These are phyloP conservation scores for Gossypium rotundifolium DNA, from an alignment of 345 rosid genomes.

Conservation along the genomic window DNA sequence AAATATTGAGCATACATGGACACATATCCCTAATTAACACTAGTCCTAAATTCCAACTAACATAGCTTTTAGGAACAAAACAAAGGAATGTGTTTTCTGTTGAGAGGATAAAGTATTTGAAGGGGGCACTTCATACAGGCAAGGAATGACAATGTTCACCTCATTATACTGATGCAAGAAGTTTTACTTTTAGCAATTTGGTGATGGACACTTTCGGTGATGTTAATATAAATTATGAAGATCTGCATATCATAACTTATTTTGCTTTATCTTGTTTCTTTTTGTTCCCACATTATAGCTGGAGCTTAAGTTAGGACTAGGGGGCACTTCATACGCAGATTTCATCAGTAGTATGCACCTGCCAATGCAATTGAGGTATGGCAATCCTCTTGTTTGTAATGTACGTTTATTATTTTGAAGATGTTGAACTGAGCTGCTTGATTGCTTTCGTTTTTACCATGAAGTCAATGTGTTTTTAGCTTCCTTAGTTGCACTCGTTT, in stretches of 20 bases:
- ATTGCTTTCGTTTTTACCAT: neutral
- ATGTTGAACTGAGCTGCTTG: neutral
- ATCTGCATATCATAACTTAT: neutral
- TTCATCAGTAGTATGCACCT: slow-evolving; percentile 71
- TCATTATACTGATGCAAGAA: neutral
- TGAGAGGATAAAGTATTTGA: neutral
- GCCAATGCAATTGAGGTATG: slow-evolving; percentile 89
- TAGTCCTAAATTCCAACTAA: neutral
- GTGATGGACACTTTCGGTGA: neutral
- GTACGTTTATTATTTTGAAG: neutral
- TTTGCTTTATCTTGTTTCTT: slow-evolving; percentile 3
- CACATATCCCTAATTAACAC: neutral
- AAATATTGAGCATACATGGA: neutral
- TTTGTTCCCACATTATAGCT: slow-evolving; percentile 36
- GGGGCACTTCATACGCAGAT: slow-evolving; percentile 89
- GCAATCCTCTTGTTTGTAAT: slow-evolving; percentile 1
- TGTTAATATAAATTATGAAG: neutral
- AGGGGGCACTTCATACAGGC: neutral
- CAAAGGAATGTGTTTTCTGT: neutral
- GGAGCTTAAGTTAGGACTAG: slow-evolving; percentile 91
- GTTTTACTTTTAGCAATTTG: too few species aligned
- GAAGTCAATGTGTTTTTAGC: neutral
- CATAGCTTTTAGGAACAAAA: neutral
- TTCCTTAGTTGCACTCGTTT: neutral
- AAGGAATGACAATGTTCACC: neutral